Evolutionary conservation across 2,329 filamentous ascomycete species (phyloP).

Genomic region (Parasarocladium wereldwijsianum): DNA sequence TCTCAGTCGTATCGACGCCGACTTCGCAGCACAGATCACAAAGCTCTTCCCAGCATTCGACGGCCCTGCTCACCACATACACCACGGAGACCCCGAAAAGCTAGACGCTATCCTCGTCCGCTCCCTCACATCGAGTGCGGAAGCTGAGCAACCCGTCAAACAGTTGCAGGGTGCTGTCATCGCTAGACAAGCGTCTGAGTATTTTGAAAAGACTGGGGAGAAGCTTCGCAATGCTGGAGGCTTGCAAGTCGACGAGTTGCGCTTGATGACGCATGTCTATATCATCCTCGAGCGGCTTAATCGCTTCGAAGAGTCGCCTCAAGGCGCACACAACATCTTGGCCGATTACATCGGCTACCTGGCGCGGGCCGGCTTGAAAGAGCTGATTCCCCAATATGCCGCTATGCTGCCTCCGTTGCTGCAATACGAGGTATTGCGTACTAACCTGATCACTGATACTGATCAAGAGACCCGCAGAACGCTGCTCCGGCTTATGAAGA

Average conservation of each 20-base stretch:
- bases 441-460: conserved; percentile 60
- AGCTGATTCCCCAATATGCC: conserved; percentile 77
- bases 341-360: conserved; percentile 72
- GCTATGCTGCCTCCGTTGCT: conserved; percentile 55
- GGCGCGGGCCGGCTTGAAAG: conserved; percentile 54
- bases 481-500: conserved; percentile 60
- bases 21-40: conserved; percentile 35
- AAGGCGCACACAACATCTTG: no score
- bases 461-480: conserved; percentile 48
- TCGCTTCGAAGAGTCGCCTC: no score
- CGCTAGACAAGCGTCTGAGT: no score
- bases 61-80: no score
- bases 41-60: conserved; percentile 51
- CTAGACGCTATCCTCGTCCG: conserved; percentile 34
- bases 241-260: neutral
- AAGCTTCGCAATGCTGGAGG: conserved; percentile 1
- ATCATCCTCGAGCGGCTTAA: no score
- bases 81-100: conserved; percentile 44
- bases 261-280: no score
- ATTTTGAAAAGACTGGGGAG: no score
- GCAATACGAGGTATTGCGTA: conserved; percentile 56
- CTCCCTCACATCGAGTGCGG: conserved; percentile 41
- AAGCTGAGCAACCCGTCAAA: conserved; percentile 54
- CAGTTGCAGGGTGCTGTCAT: conserved; percentile 65
- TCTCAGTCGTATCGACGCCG: conserved; percentile 36